Percentiles rank a stretch among this genome's conserved stretches.
Conservation (phyloP, 306 rosid species). For the Lithocarpus polystachyus region DNA sequence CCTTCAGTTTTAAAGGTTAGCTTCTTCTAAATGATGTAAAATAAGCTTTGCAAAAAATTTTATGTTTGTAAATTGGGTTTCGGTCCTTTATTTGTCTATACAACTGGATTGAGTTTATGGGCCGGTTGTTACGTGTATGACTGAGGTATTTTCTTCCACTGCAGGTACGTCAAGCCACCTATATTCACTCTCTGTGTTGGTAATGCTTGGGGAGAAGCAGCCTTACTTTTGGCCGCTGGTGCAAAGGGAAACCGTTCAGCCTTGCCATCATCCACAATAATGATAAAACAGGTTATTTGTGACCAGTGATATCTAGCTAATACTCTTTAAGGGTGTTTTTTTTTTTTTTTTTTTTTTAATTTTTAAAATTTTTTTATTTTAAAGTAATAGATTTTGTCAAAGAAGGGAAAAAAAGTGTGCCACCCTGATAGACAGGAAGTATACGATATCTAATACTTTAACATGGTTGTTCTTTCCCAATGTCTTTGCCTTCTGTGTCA, state of each 20-base stretch:
- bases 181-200: conserved; percentile 94
- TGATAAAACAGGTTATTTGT: conserved; percentile 82
- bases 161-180: conserved; percentile 81
- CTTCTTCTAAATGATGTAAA: neutral
- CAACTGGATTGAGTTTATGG: neutral
- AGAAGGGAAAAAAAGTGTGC: too few species aligned
- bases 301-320: conserved; percentile 2
- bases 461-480: neutral
- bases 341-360: too few species aligned
- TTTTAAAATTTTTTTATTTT: too few species aligned
- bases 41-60: neutral
- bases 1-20: neutral
- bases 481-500: neutral
- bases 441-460: conserved; percentile 5
- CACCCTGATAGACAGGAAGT: too few species aligned
- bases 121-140: conserved; percentile 9
- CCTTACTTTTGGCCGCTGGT: conserved; percentile 95
- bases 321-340: neutral
- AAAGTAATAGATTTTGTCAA: too few species aligned
- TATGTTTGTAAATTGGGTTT: neutral
- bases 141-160: conserved; percentile 15
- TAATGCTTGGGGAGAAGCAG: conserved; percentile 99
- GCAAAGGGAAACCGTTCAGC: conserved; percentile 96
- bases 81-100: neutral
- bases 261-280: conserved; percentile 90